Conservation (phyloP, 2,329 filamentous ascomycete genomes). For the Fusarium staphyleae region DNA sequence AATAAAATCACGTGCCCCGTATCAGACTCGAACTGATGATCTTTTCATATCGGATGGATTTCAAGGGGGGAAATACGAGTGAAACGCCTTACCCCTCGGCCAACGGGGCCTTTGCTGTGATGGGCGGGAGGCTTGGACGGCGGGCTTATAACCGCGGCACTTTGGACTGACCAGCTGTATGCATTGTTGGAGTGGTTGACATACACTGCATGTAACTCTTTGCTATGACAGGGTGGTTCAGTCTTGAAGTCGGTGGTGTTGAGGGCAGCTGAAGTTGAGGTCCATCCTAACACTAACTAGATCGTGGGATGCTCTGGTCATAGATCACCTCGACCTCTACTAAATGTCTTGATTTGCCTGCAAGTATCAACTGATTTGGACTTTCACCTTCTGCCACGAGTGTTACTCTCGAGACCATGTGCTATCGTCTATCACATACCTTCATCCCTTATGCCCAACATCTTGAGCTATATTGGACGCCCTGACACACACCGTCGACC, state of each 20-base stretch:
- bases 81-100: constrained; percentile 41
- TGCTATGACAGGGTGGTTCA: neutral
- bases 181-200: neutral
- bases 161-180: neutral
- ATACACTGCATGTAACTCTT: neutral
- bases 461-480: no score
- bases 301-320: no score
- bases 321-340: no score
- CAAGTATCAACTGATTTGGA: no score
- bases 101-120: constrained; percentile 32
- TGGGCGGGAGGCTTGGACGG: neutral
- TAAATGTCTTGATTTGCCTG: no score
- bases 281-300: no score
- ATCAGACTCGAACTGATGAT: constrained; percentile 39
- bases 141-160: neutral
- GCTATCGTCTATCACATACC: no score
- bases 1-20: constrained; percentile 21
- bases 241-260: neutral
- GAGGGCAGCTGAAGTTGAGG: no score
- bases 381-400: no score
- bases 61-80: constrained; percentile 29
- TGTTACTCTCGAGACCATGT: no score
- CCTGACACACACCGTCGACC: no score
- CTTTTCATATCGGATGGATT: constrained; percentile 27
- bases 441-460: no score